Conservation (phyloP, 257 asterid species). For the Voacanga thouarsii region DNA sequence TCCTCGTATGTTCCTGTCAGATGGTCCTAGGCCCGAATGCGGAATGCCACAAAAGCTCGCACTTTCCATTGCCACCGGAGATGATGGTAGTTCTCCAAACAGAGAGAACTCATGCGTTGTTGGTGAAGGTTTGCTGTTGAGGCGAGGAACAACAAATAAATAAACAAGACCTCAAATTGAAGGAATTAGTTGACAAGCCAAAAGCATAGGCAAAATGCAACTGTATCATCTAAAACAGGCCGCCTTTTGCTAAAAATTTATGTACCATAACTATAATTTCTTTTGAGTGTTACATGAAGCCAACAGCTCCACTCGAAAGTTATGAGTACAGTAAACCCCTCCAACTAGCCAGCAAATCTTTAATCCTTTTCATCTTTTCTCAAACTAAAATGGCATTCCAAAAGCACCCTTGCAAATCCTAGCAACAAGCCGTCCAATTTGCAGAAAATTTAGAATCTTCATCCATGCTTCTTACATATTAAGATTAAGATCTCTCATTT, state of each 20-base stretch:
- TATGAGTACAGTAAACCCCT: not conserved
- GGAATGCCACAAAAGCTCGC: too few species aligned
- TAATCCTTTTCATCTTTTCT: not conserved
- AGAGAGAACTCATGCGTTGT: too few species aligned
- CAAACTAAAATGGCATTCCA: not conserved
- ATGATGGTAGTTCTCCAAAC: too few species aligned
- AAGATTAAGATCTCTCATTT: not conserved
- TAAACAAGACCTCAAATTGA: not conserved
- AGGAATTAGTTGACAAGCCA: not conserved
- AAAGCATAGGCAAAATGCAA: not conserved
- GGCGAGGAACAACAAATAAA: not conserved
- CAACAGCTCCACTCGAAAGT: not conserved
- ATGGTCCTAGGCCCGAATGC: too few species aligned
- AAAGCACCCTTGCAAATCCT: not conserved
- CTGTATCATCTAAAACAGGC: not conserved
- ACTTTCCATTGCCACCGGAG: too few species aligned
- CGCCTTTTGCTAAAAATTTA: not conserved
- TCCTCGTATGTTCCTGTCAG: too few species aligned
- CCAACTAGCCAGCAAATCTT: not conserved
- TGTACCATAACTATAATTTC: not conserved
- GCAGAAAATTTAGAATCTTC: not conserved
- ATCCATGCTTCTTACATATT: not conserved
- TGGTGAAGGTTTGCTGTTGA: not conserved
- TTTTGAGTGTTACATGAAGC: not conserved
- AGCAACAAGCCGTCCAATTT: not conserved